Evolutionary conservation across 2,329 filamentous ascomycete species (phyloP), one percentile per base, ranked within the genome.

Genomic region (Plectosphaerella cucumerina): DNA sequence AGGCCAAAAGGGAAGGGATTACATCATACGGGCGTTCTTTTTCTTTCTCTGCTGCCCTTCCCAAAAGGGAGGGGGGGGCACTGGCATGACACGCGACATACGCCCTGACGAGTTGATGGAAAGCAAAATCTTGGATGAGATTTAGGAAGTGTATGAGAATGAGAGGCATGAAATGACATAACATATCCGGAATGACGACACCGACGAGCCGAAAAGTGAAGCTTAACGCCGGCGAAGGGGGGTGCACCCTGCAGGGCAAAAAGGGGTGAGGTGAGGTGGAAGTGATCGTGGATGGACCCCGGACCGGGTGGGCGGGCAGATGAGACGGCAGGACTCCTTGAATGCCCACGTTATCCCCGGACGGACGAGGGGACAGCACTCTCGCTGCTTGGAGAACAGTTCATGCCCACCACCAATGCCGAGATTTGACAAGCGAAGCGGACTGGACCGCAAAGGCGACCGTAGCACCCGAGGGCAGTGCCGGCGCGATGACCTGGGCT

Each of bases 181-280:
- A 31, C 26, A 53, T 48, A 49, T 42, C 53, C 47, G 41, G 48
- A 50, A 56, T 51, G 44, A 57, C 31, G 44, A 50, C 26, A 26
- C 47, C 34, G 44, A 17, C 17, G 44, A 31, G 26, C 46, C 31
- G 33, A n/a, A 22, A 37, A 10, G n/a, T 15, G 22, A 41, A 42
- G n/a, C 39, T 18, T 42, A 11, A 42, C 26, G 26, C 26, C 26
- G 45, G n/a, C 17, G 11, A n/a, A n/a, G n/a, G 22, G 33, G 14
- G 18, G 26, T 26, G 12, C 15, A 18, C 21, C 21, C 43, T 45
- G 43, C 22, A 45, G 15, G 22, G 17, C 18, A n/a, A 45, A 44
- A 12, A 6, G n/a, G 4, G 11, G 26, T 43, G 26, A 43, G 5
- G 18, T 15, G 17, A 37, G 39, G 20, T 12, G 39, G 18, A 18